Base-by-base conservation (phyloP, 1,284 basidiomycete genomes). In the Pseudozyma sp. region DNA sequence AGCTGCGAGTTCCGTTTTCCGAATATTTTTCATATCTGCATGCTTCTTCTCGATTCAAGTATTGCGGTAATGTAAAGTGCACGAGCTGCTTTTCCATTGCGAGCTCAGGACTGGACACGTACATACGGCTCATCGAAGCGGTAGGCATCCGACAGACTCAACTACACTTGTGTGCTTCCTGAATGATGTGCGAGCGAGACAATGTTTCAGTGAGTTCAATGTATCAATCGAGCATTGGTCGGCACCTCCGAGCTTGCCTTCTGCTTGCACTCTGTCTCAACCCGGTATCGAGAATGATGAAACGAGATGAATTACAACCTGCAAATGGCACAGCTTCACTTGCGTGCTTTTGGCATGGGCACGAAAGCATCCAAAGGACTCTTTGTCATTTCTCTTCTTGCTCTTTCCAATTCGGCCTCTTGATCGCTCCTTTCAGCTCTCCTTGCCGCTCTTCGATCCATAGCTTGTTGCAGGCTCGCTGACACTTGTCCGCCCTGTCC, bases 291-390 rank as follows among this genome's bases (percentile, higher is more conserved):
- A 44, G 16, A 44, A 9, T 44, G 51, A 8, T n/a, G 36, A 11
- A 39, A 31, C 4, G 47, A 34, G 19, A 31, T 19, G 19, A 8
- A 48, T 31, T 31, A 31, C 25, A 3, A 31, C 25, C 25, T 31
- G 25, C 25, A 31, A 31, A 5, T 4, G 3, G 21, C 14, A 25
- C 11, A 40, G n/a, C 11, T 13, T 69, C 44, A 74, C 44, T 45
- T 50, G 0, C 68, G 42, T 7, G 57, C 8, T 21, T 59, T 71
- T 5, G 73, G 63, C 60, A 67, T 67, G 34, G 73, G 73, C 6
- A 71, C 69, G 55, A 76, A 76, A 8, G 73, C 73, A 40, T 76
- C 69, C 52, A 76, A 59, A 0, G 73, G 73, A 18, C 64, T 68
- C 18, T 76, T 76, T n/a, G 52, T 31, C 73, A 76, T 71, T 42